Conservation (phyloP, 2,329 filamentous ascomycete genomes). For the Hymenotorrendiella dingleyae region DNA sequence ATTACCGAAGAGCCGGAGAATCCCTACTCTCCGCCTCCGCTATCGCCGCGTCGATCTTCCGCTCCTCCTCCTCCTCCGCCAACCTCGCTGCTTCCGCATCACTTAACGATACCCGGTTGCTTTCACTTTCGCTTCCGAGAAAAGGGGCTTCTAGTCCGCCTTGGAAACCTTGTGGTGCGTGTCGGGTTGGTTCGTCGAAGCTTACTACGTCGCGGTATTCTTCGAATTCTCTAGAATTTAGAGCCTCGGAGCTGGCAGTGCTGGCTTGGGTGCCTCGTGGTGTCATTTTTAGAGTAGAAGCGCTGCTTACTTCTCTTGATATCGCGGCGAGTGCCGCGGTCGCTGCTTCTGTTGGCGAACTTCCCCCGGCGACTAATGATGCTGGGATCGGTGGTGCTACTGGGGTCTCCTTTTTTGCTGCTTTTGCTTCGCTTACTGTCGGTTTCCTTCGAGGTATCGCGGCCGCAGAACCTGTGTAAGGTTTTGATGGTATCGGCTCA, state of each 20-base stretch:
- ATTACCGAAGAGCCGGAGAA: too few relatives aligned
- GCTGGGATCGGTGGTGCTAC: neutral
- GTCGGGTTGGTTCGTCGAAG: slow-evolving; percentile 15
- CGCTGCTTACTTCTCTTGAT: slow-evolving; percentile 12
- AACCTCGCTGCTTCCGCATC: slow-evolving; percentile 22
- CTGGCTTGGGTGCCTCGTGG: neutral
- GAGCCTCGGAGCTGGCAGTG: neutral
- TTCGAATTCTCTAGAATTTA: slow-evolving; percentile 8
- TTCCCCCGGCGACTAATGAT: neutral
- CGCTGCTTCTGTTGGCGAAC: neutral
- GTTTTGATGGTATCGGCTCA: slow-evolving; percentile 10
- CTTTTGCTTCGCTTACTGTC: slow-evolving; percentile 2
- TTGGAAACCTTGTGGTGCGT: slow-evolving; percentile 14
- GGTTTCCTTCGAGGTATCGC: slow-evolving; percentile 17
- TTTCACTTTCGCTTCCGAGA: slow-evolving; percentile 1
- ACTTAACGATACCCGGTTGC: slow-evolving; percentile 15
- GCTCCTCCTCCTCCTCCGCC: slow-evolving; percentile 26
- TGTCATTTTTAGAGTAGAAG: slow-evolving; percentile 4
- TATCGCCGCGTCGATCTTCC: slow-evolving; percentile 28
- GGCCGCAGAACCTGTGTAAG: slow-evolving; percentile 13
- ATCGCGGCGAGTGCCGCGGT: slow-evolving; percentile 2
- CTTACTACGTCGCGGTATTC: slow-evolving; percentile 19
- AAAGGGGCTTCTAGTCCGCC: neutral
- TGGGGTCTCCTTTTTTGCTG: neutral
- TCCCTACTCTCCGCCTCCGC: slow-evolving; percentile 26